These are phyloP conservation scores for Casaregolazyma suthepensis DNA, from an alignment of 1,139 yeast species.

Conservation along the genomic window DNA sequence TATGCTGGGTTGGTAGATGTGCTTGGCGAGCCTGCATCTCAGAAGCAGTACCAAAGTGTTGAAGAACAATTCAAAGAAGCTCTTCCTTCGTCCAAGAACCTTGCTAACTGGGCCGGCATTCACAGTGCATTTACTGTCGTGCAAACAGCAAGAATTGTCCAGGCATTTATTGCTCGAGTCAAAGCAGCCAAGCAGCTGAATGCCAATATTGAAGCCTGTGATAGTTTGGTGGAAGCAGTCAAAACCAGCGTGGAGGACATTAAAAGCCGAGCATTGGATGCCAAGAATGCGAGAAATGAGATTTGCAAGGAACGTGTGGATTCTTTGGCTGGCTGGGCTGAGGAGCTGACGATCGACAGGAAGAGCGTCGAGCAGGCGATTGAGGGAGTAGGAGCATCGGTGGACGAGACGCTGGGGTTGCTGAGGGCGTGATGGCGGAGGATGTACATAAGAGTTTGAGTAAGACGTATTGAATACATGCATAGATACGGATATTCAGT, in stretches of 20 bases:
- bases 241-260: slow-evolving; percentile 11
- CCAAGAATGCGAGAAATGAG: slow-evolving; percentile 17
- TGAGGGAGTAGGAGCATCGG: slow-evolving; percentile 20
- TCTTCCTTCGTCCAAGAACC: background rate
- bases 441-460: background rate
- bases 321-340: slow-evolving; percentile 21
- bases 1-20: slow-evolving; percentile 2
- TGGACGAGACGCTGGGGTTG: slow-evolving; percentile 17
- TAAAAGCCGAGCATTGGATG: slow-evolving; percentile 16
- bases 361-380: slow-evolving; percentile 22
- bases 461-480: no score
- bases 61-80: slow-evolving; percentile 1
- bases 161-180: slow-evolving; percentile 20
- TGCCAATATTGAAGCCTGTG: slow-evolving; percentile 12
- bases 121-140: slow-evolving; percentile 28
- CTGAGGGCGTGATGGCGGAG: slow-evolving; percentile 9
- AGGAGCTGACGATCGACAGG: slow-evolving; percentile 15
- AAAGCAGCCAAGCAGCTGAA: slow-evolving; percentile 19
- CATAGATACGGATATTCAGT: no score
- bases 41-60: background rate
- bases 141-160: slow-evolving; percentile 27
- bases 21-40: background rate
- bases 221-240: slow-evolving; percentile 12
- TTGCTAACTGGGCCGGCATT: slow-evolving; percentile 24
- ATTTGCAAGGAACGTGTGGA: slow-evolving; percentile 14